Base-by-base conservation (phyloP, 1,284 basidiomycete species). In the Athelia psychrophila region DNA sequence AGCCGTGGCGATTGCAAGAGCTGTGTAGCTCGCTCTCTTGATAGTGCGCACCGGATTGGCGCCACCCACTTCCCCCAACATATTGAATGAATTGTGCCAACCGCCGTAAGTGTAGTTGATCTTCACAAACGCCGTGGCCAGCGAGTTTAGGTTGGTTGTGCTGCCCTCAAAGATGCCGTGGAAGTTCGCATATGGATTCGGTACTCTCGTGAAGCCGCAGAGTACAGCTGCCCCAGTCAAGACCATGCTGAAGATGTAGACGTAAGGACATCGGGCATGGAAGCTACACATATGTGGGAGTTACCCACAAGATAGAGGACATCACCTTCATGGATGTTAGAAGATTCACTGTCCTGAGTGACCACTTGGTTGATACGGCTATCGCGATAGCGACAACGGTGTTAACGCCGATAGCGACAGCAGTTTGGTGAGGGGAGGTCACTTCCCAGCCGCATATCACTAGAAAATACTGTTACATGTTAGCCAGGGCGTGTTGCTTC, bases 111-210 rank as follows among this genome's bases (percentile, higher is more conserved):
- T 71, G 51, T 73, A 77, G 51, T 75, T 75, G 13, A 74, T 72
- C 56, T 77, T 77, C 45, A 78, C 65, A 13, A 77, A 62, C 2
- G 74, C 73, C n/a, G 68, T 78, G 5, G 76, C 72, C 20, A 24
- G 36, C 2, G n/a, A 24, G 12, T 32, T 3, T 9, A 68, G 72
- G 47, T 71, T 63, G 9, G 55, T 64, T 5, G 57, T 65, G 2
- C 77, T 75, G 18, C 76, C 79, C 8, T 59, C 63, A 57, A 81
- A 83, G 1, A 75, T 59, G 56, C 80, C 65, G 35, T 64, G 61
- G 63, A 83, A 82, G 63, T 82, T 80, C 48, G 66, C 71, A 49
- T 63, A 65, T 1, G 79, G 78, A 52, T 81, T 70, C 45, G 67
- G 48, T 27, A 81, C 68, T 24, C 64, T 64, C 23, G 75, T 75